Conservation (phyloP, 1,139 yeast species). For the Yamadazyma dendronema region DNA sequence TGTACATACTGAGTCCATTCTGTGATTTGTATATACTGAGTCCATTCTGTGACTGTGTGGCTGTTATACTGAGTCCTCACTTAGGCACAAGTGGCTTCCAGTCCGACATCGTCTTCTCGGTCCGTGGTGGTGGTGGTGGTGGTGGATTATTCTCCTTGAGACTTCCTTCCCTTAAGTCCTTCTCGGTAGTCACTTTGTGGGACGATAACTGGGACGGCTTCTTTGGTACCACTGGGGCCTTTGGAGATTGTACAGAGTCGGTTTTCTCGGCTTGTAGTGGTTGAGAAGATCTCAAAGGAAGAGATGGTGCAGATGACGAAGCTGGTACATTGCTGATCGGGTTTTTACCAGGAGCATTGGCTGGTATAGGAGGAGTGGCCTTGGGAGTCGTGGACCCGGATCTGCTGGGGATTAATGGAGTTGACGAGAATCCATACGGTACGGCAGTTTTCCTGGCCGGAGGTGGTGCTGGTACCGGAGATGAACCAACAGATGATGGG, state of each 20-base stretch:
- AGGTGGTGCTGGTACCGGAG: slow-evolving; percentile 26
- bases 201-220: slow-evolving; percentile 6
- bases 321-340: background rate
- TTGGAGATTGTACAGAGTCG: slow-evolving; percentile 4
- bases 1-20: too few species aligned
- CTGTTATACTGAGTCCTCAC: slow-evolving; percentile 15
- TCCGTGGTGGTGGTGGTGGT: slow-evolving; percentile 31
- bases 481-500: slow-evolving; percentile 2
- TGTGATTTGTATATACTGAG: too few species aligned
- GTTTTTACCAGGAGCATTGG: background rate
- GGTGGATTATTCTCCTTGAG: slow-evolving; percentile 6
- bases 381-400: slow-evolving; percentile 30
- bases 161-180: slow-evolving; percentile 1
- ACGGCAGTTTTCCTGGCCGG: slow-evolving; percentile 23
- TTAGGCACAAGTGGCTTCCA: slow-evolving; percentile 61
- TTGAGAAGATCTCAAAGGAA: background rate
- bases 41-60: too few species aligned
- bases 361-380: slow-evolving; percentile 13
- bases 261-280: slow-evolving; percentile 1
- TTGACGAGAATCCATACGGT: slow-evolving; percentile 38
- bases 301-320: slow-evolving; percentile 5
- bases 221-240: slow-evolving; percentile 8
- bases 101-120: slow-evolving; percentile 39
- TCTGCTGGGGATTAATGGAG: slow-evolving; percentile 42
- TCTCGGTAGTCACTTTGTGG: slow-evolving; percentile 8